A percentile compares a stretch with the other conserved stretches of the same genome.
These are phyloP conservation scores for Neotropicomus parvogracilis DNA, from an alignment of 1,284 basidiomycete species.

Conservation along the genomic window DNA sequence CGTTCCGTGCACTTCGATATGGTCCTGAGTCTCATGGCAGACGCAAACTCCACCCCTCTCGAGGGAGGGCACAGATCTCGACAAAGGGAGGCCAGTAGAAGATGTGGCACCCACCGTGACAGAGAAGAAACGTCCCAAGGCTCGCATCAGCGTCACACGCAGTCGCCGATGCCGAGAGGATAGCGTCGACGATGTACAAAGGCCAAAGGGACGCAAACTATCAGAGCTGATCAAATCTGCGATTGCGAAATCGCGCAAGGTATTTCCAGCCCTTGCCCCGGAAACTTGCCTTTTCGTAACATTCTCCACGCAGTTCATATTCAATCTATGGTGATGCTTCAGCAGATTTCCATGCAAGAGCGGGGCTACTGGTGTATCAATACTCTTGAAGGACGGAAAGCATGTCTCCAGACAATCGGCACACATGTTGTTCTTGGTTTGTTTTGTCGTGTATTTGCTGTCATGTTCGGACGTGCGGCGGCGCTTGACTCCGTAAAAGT, in stretches of 20 bases:
- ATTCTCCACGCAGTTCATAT: constrained; percentile 20
- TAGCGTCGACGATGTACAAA: constrained; percentile 6
- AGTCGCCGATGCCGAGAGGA: constrained; percentile 2
- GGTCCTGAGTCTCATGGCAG: constrained; percentile 18
- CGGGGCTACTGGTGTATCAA: background rate
- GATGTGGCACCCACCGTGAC: constrained; percentile 7
- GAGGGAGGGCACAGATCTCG: constrained; percentile 5
- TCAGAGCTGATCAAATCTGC: constrained; percentile 19
- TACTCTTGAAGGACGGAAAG: background rate
- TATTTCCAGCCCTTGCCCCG: constrained; percentile 12
- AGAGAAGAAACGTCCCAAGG: constrained; percentile 8
- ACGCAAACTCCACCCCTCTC: constrained; percentile 3
- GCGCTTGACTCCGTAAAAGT: constrained; percentile 7
- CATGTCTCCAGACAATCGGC: constrained; percentile 9
- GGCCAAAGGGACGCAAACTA: constrained; percentile 19
- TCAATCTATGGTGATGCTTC: constrained; percentile 21
- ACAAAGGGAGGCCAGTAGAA: constrained; percentile 3
- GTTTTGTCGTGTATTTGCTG: constrained; percentile 24
- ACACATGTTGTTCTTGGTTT: constrained; percentile 18
- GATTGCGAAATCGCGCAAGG: constrained; percentile 26
- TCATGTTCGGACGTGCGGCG: constrained; percentile 8
- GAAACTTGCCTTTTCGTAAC: constrained; percentile 24
- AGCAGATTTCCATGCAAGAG: constrained; percentile 4
- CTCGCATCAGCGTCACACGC: constrained; percentile 7
- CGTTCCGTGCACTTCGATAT: background rate